Evolutionary conservation across 2,329 filamentous ascomycete genomes (phyloP).

Genomic region (Fusarium subglutinans): DNA sequence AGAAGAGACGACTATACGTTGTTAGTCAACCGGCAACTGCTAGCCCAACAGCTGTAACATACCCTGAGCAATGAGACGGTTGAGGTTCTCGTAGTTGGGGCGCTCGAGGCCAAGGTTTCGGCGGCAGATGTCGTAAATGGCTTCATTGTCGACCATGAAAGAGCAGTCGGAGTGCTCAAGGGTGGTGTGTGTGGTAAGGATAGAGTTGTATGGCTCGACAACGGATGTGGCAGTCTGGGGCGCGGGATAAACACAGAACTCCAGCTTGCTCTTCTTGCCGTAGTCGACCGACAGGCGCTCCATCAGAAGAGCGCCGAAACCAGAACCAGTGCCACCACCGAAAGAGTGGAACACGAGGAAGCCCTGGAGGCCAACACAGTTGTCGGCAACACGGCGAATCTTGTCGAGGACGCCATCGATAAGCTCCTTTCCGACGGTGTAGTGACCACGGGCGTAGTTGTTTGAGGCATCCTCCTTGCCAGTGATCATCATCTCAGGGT

Average conservation of each 20-base stretch:
- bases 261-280: conserved; percentile 99
- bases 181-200: conserved; percentile 98
- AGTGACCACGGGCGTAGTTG: conserved; percentile 99
- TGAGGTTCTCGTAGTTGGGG: conserved; percentile 98
- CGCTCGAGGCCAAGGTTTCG: conserved; percentile 97
- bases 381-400: conserved; percentile 96
- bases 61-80: conserved; percentile 98
- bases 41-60: conserved; percentile 39
- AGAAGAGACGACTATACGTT: conserved; percentile 83
- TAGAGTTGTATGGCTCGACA: conserved; percentile 99
- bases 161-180: conserved; percentile 99
- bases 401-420: conserved; percentile 98
- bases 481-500: conserved; percentile 99
- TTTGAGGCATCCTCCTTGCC: conserved; percentile 99
- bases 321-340: conserved; percentile 97
- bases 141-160: conserved; percentile 99
- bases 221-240: conserved; percentile 97
- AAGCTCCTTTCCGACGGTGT: conserved; percentile 99
- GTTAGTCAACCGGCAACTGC: conserved; percentile 32
- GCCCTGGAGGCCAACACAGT: conserved; percentile 96
- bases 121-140: conserved; percentile 99
- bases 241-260: conserved; percentile 99
- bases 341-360: conserved; percentile 99
- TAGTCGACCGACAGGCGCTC: conserved; percentile 99
- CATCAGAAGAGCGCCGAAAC: conserved; percentile 98